Base-by-base conservation (phyloP, 352 stramenopile species). In the Phytopythium helicoides region DNA sequence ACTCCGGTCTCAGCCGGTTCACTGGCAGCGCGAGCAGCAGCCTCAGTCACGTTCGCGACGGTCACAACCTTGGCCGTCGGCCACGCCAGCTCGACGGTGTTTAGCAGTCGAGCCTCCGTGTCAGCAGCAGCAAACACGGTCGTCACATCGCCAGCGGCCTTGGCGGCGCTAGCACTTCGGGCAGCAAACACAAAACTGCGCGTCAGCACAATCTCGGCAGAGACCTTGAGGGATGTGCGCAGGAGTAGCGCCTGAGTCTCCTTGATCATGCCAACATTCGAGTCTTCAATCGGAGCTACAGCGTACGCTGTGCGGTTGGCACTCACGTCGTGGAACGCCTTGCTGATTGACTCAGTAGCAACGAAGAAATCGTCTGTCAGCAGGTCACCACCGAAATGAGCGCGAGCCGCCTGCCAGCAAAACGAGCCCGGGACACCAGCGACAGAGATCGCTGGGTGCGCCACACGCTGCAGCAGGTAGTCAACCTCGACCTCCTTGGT, bases 401-500 rank as follows among this genome's bases (percentile, higher is more conserved):
- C 58, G n/a, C 88, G 69, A 1, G 80, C 80, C 9, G 80, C 83
- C 40, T 85, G 56, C 74, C 79, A 94, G 56, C 72, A 86, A 62
- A 89, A 92, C 37, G 84, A 94, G 3, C 81, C 85, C 34, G 88
- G 68, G 4, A 75, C 65, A 1, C 76, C 80, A 6, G 78, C 71
- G 6, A 94, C 70, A 35, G 84, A 79, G 53, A 95, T 87, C 14
- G 80, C 81, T 18, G 81, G 73, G 47, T 94, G 86, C 22, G 86
- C 58, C 2, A 96, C 63, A 5, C 87, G 79, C 68, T 94, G 78
- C 19, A 96, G 69, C 56, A 96, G 62, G 57, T 96, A 96, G 52
- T 77, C 68, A 23, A 99, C 96, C 68, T 99, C 95, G 47, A 99
- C 93, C 69, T 99, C 95, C 70, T 99, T 99, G 10, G 97, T 99